Evolutionary conservation across 1,139 yeast genomes (phyloP), one percentile per base, ranked within the genome.

Genomic region (Scheffersomyces parashehatae): DNA sequence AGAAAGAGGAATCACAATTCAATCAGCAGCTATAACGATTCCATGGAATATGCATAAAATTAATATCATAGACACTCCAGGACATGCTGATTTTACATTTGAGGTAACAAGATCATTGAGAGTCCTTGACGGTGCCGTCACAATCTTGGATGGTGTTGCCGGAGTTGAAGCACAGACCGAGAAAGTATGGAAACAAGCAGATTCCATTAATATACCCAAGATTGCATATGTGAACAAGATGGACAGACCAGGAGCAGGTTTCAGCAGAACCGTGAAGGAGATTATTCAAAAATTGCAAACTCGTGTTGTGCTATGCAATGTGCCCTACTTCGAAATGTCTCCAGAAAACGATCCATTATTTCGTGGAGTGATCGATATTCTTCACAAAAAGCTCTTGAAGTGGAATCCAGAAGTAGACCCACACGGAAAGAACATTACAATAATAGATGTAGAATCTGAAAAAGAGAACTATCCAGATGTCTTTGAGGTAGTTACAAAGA

Each of bases 101-200:
- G 99, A 93, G 63, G 99, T 95, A 5, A 88, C 83, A 2, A 70
- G 98, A 45, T 85, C 98, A 0, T 75, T 93, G 47, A 75, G 97
- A 49, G 97, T 93, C 1, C 70, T 93, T 13, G 99, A 93, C 65
- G 97, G 98, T 1, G 95, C 91, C 0, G 95, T 93, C 4, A 86
- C 96, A 0, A 88, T 93, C 10, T 68, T 93, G 42, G 99, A 93
- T 66, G 96, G 88, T 0, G 98, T 93, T 3, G 98, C 97, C 1
- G 99, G 99, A 11, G 99, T 93, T 1, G 99, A 93, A 59, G 95
- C 99, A 0, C 98, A 95, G 61, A 93, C 99, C 0, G 97, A 91
- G 60, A 91, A 90, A 59, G 98, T 93, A 2, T 93, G 98, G 98
- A 81, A 78, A 54, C 97, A 91, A 62, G 93, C 97, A 1, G 71